These are phyloP conservation scores for Dothideomycetes sp. DNA, from an alignment of 2,329 filamentous ascomycete species.

Conservation along the genomic window DNA sequence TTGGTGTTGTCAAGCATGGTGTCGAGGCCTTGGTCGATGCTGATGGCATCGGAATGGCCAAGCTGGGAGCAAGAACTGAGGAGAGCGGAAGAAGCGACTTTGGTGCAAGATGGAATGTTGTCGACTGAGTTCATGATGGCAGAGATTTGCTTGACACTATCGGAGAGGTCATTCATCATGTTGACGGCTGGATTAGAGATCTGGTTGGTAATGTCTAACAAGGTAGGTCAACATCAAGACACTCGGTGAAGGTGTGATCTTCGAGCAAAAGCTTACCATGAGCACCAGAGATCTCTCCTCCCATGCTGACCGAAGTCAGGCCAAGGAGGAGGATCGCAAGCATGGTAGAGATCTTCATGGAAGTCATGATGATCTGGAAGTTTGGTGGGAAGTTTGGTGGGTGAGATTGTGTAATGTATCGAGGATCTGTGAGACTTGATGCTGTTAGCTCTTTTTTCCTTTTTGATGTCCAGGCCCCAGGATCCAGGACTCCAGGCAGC, in stretches of 20 bases:
- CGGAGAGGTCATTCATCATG: neutral
- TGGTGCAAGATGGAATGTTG: conserved; percentile 39
- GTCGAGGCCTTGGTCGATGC: conserved; percentile 17
- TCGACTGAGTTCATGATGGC: conserved; percentile 33
- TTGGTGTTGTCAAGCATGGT: conserved; percentile 33
- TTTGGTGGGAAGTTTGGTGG: too few relatives aligned
- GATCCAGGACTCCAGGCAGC: too few relatives aligned
- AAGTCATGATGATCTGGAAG: conserved; percentile 4
- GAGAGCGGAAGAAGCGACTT: conserved; percentile 39
- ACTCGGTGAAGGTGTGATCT: neutral
- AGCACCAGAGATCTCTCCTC: too few relatives aligned
- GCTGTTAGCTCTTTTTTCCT: neutral
- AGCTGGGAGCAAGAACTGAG: conserved; percentile 43
- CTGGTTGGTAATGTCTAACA: conserved; percentile 12
- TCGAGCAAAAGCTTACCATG: neutral
- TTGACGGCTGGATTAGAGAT: conserved; percentile 21
- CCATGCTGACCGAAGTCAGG: conserved; percentile 1
- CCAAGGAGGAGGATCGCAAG: neutral
- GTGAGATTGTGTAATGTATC: neutral
- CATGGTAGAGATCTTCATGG: conserved; percentile 4
- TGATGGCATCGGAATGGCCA: conserved; percentile 20
- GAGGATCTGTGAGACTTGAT: neutral
- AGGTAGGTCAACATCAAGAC: neutral
- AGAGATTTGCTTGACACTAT: conserved; percentile 22
- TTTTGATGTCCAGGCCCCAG: neutral